Evolutionary conservation across 306 rosid genomes (phyloP).

Genomic region (Hippophae tibetana): DNA sequence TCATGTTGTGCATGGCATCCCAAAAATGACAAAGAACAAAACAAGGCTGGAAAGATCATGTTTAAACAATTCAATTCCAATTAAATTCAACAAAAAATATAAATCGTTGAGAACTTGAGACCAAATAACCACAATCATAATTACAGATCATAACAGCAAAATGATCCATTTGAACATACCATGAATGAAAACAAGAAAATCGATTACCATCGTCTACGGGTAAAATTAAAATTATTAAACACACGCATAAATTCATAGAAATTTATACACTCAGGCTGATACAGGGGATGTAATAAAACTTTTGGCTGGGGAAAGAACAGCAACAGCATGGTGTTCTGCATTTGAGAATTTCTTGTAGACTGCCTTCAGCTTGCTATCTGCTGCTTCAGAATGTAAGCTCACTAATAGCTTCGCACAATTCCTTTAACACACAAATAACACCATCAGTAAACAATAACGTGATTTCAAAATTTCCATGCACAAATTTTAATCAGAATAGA

Average conservation of each 20-base stretch:
- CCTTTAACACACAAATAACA: slow-evolving; percentile 28
- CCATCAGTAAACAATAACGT: not conserved
- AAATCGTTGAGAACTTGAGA: not conserved
- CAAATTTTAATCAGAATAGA: no score
- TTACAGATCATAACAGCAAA: slow-evolving; percentile 22
- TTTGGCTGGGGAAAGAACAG: slow-evolving; percentile 44
- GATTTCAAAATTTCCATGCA: not conserved
- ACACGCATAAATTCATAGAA: no score
- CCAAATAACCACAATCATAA: not conserved
- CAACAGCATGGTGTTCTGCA: slow-evolving; percentile 37
- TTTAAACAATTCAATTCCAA: no score
- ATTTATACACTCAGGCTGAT: no score
- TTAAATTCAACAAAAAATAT: no score
- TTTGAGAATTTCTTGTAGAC: slow-evolving; percentile 45
- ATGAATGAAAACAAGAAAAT: not conserved
- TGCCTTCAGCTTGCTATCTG: slow-evolving; percentile 58
- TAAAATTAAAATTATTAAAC: not conserved
- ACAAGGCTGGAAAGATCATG: no score
- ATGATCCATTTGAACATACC: slow-evolving; percentile 20
- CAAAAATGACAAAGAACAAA: no score
- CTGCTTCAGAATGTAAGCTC: slow-evolving; percentile 39
- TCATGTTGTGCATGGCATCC: no score
- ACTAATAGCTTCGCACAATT: slow-evolving; percentile 52
- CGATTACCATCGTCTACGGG: not conserved
- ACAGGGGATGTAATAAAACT: not conserved